phyloP scores from a whole-genome alignment of 139 green algal genomes.

The Chlorella sp. region DNA sequence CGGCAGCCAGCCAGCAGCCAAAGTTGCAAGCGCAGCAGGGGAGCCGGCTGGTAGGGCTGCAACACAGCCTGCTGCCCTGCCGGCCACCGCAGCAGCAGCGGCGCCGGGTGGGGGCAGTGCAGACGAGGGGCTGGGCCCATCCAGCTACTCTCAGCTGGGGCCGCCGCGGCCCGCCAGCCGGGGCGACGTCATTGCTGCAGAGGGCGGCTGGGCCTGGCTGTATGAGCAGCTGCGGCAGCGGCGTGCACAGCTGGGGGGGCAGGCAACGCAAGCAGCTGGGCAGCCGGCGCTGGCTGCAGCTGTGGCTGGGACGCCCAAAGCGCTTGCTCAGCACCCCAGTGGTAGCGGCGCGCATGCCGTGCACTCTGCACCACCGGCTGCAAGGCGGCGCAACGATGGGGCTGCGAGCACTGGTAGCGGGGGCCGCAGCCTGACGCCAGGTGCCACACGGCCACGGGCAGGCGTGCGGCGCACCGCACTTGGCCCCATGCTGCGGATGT shows the following conservation, averaged over 20 bases:
- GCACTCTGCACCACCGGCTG: not conserved
- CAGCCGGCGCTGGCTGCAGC: not conserved
- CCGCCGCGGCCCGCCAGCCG: conserved; percentile 7
- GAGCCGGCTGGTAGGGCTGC: not conserved
- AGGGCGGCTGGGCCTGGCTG: conserved; percentile 29
- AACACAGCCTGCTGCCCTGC: not conserved
- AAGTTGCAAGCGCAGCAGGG: not conserved
- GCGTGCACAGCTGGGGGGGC: conserved; percentile 16
- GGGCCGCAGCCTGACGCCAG: conserved; percentile 30
- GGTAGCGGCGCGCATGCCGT: not conserved
- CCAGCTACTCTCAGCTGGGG: conserved; percentile 34
- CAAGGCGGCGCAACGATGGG: not conserved
- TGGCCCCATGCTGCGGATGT: conserved; percentile 45
- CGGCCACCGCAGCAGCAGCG: too few relatives aligned
- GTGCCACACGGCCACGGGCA: conserved; percentile 24
- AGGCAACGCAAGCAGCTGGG: not conserved
- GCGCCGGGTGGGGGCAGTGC: not conserved
- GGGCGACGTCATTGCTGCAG: not conserved
- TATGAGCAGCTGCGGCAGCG: conserved; percentile 39
- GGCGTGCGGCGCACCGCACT: conserved; percentile 34
- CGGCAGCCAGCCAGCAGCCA: not conserved
- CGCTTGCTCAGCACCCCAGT: not conserved
- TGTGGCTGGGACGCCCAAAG: not conserved
- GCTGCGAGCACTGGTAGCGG: not conserved
- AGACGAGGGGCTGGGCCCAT: conserved; percentile 7